Evolutionary conservation across 176 grass and related monocot species (phyloP).

Genomic region (Musa itinerans): DNA sequence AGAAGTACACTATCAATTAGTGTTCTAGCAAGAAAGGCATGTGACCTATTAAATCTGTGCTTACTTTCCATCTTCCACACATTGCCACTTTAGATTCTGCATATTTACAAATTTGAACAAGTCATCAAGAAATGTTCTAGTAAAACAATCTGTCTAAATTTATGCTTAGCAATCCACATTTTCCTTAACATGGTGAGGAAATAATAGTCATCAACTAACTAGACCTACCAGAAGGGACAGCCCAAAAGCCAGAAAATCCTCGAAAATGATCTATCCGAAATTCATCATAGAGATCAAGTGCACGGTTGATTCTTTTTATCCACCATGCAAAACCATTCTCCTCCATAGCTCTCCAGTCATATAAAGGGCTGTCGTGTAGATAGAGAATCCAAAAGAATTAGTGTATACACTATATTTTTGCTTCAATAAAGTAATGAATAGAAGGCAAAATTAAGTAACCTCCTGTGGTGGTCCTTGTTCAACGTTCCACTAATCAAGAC

Average conservation of each 20-base stretch:
- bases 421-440: background rate
- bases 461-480: too few relatives aligned
- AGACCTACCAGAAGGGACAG: constrained; percentile 73
- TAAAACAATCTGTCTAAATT: constrained; percentile 1
- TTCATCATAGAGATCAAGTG: constrained; percentile 96
- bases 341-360: constrained; percentile 94
- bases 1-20: constrained; percentile 23
- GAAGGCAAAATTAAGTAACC: too few relatives aligned
- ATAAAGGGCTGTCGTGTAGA: constrained; percentile 54
- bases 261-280: constrained; percentile 98
- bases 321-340: constrained; percentile 70
- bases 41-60: constrained; percentile 18
- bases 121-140: constrained; percentile 5
- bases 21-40: constrained; percentile 7
- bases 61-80: constrained; percentile 84
- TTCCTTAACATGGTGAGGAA: background rate
- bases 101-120: constrained; percentile 21
- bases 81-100: constrained; percentile 72
- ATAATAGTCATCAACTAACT: constrained; percentile 10
- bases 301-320: constrained; percentile 85
- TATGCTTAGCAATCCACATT: background rate
- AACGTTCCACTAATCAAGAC: too few relatives aligned
- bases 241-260: constrained; percentile 81
- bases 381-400: constrained; percentile 21
- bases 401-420: constrained; percentile 1